Evolutionary conservation across 495 filamentous ascomycete genomes (phyloP).

Genomic region (Aspergillus affinis): DNA sequence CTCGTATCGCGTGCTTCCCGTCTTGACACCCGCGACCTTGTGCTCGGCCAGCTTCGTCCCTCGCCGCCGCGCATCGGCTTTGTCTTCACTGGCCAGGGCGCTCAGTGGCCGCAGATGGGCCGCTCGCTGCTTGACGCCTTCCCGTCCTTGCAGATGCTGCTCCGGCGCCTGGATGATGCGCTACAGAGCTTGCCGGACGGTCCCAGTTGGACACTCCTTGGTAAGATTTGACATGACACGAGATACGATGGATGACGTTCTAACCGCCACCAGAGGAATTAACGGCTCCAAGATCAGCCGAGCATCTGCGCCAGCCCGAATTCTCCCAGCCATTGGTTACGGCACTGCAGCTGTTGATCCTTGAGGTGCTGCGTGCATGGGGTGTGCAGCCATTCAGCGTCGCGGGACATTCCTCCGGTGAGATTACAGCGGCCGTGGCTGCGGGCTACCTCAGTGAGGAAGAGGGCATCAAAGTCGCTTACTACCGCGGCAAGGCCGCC

Average conservation of each 20-base stretch:
- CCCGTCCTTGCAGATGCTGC: no score
- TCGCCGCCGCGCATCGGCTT: slow-evolving; percentile 5
- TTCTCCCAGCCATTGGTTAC: slow-evolving; percentile 41
- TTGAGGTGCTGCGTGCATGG: slow-evolving; percentile 45
- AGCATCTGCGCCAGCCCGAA: not conserved
- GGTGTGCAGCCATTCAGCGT: slow-evolving; percentile 48
- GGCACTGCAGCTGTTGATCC: slow-evolving; percentile 51
- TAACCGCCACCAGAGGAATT: slow-evolving; percentile 14
- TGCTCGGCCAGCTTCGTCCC: not conserved
- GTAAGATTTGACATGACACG: not conserved
- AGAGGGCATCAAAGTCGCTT: slow-evolving; percentile 35
- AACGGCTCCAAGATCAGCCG: no score
- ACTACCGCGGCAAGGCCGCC: slow-evolving; percentile 31
- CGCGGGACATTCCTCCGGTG: slow-evolving; percentile 62
- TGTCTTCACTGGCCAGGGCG: slow-evolving; percentile 28
- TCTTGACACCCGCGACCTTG: not conserved
- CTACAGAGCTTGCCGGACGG: not conserved
- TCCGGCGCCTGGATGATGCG: not conserved
- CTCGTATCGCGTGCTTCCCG: not conserved
- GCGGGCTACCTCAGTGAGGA: slow-evolving; percentile 43
- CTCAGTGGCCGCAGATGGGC: slow-evolving; percentile 23
- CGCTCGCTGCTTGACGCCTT: no score
- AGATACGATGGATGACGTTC: no score
- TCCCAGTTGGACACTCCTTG: slow-evolving; percentile 3
- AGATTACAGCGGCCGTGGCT: slow-evolving; percentile 63